Conservation (phyloP, 495 filamentous ascomycete genomes). For the Hyaloscypha finlandica region DNA sequence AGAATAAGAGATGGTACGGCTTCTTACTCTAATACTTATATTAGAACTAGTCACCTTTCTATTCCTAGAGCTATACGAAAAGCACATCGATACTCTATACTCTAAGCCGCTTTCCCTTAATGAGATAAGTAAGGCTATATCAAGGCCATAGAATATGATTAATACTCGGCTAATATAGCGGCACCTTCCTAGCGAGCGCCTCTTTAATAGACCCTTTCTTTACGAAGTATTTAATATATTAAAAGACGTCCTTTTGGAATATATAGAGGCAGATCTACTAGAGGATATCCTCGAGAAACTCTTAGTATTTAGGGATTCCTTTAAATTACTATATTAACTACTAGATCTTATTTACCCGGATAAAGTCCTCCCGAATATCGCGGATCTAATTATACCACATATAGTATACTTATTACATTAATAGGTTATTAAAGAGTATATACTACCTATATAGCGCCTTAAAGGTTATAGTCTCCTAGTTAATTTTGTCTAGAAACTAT, state of each 20-base stretch:
- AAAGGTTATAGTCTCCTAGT: constrained; percentile 4
- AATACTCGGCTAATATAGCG: not conserved
- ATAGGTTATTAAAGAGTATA: not conserved
- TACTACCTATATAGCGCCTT: not conserved
- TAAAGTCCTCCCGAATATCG: not conserved
- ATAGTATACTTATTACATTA: not conserved
- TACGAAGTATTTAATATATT: not conserved
- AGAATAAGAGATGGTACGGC: too few species aligned
- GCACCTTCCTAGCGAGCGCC: not conserved
- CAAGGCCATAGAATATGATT: not conserved
- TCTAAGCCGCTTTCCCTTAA: not conserved
- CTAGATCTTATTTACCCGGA: not conserved
- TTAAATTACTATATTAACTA: not conserved
- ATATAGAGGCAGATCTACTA: not conserved
- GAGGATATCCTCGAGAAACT: not conserved
- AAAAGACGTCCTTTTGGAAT: not conserved
- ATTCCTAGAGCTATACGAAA: too few species aligned
- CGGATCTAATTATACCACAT: not conserved
- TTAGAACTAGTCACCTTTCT: too few species aligned
- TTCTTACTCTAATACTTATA: too few species aligned
- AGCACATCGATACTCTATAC: too few species aligned
- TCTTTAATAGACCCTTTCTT: not conserved
- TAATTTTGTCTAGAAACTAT: constrained; percentile 1
- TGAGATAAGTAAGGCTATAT: not conserved
- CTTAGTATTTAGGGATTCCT: not conserved